Percentiles rank a stretch among this genome's conserved stretches.
Conservation (phyloP, 345 rosid species). For the Crucihimalaya himalaica region DNA sequence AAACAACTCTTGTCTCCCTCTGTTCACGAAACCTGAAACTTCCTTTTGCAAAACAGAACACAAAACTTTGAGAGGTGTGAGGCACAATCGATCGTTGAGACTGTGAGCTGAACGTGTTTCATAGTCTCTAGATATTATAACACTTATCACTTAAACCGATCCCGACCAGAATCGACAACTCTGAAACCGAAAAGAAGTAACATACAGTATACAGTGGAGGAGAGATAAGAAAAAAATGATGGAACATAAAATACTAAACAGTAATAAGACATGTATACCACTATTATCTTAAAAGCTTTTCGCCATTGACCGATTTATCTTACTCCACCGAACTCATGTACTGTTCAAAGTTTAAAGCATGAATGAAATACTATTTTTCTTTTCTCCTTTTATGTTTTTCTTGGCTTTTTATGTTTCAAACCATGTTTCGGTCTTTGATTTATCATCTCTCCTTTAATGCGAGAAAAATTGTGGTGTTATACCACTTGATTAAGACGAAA, state of each 20-base stretch:
- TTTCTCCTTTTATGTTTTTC: conserved; percentile 11
- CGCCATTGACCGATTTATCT: conserved; percentile 5
- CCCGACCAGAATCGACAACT: conserved; percentile 41
- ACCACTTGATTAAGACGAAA: not conserved
- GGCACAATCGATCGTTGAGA: too few relatives aligned
- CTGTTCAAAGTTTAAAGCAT: not conserved
- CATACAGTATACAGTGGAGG: not conserved
- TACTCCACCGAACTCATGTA: not conserved
- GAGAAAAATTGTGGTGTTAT: not conserved
- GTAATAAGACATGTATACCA: conserved; percentile 14
- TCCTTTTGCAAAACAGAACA: too few relatives aligned
- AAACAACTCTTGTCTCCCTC: too few relatives aligned
- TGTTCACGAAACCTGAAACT: too few relatives aligned
- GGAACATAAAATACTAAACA: conserved; percentile 16
- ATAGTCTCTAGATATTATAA: too few relatives aligned
- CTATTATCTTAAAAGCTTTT: conserved; percentile 1
- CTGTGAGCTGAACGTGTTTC: too few relatives aligned
- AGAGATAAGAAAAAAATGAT: not conserved
- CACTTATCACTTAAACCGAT: not conserved
- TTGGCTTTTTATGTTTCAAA: not conserved
- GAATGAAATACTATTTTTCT: not conserved
- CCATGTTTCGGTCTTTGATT: not conserved
- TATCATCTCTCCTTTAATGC: not conserved
- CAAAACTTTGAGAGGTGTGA: too few relatives aligned
- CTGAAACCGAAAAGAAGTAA: conserved; percentile 21